Conservation (phyloP, 495 filamentous ascomycete genomes). For the Penicilliopsis zonata region DNA sequence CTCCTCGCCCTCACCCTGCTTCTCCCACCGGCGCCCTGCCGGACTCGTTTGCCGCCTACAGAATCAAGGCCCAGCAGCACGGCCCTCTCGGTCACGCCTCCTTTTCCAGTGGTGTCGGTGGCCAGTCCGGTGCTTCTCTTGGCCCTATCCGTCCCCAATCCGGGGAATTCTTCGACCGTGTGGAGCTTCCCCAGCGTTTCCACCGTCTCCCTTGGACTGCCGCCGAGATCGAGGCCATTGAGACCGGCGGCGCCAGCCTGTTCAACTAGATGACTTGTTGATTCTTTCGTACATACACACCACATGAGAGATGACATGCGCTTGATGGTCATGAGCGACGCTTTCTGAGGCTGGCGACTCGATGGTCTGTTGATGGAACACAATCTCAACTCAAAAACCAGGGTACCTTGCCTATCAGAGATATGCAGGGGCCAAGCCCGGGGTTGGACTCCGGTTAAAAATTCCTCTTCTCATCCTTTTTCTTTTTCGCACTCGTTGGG, state of each 20-base stretch:
- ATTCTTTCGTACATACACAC: not conserved
- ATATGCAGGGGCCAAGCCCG: too few species aligned
- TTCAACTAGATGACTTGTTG: constrained; percentile 37
- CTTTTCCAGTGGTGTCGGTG: constrained; percentile 47
- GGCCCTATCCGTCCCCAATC: constrained; percentile 56
- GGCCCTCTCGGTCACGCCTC: constrained; percentile 55
- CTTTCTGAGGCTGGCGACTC: not conserved
- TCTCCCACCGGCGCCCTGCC: constrained; percentile 50
- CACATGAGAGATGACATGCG: constrained; percentile 1
- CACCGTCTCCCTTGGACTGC: constrained; percentile 55
- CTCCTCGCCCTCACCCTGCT: constrained; percentile 48
- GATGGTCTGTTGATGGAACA: constrained; percentile 1
- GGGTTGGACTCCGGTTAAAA: too few species aligned
- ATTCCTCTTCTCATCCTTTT: too few species aligned
- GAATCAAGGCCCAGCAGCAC: constrained; percentile 85
- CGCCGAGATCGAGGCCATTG: constrained; percentile 89
- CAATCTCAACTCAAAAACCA: too few species aligned
- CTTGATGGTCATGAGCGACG: not conserved
- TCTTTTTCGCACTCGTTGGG: too few species aligned
- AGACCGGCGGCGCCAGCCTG: constrained; percentile 77
- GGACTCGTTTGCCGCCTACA: constrained; percentile 80
- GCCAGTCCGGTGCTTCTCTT: constrained; percentile 49
- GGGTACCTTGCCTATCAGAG: too few species aligned
- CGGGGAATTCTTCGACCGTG: constrained; percentile 80
- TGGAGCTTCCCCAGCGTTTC: constrained; percentile 75